Conservation (phyloP, 2,329 filamentous ascomycete genomes). For the Cercospora brassicicola region DNA sequence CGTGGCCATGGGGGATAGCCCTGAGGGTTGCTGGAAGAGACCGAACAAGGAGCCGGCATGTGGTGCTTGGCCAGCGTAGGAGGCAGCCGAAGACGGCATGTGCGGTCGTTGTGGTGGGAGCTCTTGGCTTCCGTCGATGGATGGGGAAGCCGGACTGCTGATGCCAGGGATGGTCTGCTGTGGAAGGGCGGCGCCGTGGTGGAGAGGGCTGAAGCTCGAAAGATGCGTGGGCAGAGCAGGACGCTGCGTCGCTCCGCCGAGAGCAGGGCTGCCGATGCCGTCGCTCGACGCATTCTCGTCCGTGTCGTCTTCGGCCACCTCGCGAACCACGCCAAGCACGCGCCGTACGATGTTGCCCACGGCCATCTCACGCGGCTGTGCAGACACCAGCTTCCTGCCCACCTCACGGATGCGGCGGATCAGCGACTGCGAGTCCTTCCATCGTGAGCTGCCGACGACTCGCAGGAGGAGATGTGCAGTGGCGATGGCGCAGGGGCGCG, state of each 20-base stretch:
- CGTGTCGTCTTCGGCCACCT: constrained; percentile 79
- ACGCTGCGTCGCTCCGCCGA: constrained; percentile 26
- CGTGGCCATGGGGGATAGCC: constrained; percentile 50
- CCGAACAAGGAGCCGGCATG: constrained; percentile 78
- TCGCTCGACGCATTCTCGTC: constrained; percentile 61
- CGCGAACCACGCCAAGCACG: constrained; percentile 84
- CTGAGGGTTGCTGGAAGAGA: constrained; percentile 58
- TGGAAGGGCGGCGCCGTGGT: constrained; percentile 41
- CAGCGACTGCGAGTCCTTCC: constrained; percentile 73
- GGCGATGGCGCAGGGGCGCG: constrained; percentile 84
- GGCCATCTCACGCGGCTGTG: constrained; percentile 85
- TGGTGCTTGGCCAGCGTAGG: constrained; percentile 57
- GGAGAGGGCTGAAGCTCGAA: constrained; percentile 51
- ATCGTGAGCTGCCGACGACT: constrained; percentile 79
- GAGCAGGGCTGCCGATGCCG: constrained; percentile 44
- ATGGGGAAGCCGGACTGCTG: constrained; percentile 19
- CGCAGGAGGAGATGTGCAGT: constrained; percentile 86
- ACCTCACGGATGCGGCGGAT: constrained; percentile 77
- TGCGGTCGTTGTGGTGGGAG: constrained; percentile 54
- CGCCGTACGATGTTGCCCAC: constrained; percentile 93
- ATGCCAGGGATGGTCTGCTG: constrained; percentile 8
- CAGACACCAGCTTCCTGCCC: constrained; percentile 73
- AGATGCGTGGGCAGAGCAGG: constrained; percentile 41
- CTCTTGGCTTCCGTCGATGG: constrained; percentile 25
- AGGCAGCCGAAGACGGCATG: constrained; percentile 61